Percentiles rank a stretch among this genome's conserved stretches.
These are phyloP conservation scores for Rhodotorula kratochvilovae DNA, from an alignment of 768 basidiomycete species.

Conservation along the genomic window DNA sequence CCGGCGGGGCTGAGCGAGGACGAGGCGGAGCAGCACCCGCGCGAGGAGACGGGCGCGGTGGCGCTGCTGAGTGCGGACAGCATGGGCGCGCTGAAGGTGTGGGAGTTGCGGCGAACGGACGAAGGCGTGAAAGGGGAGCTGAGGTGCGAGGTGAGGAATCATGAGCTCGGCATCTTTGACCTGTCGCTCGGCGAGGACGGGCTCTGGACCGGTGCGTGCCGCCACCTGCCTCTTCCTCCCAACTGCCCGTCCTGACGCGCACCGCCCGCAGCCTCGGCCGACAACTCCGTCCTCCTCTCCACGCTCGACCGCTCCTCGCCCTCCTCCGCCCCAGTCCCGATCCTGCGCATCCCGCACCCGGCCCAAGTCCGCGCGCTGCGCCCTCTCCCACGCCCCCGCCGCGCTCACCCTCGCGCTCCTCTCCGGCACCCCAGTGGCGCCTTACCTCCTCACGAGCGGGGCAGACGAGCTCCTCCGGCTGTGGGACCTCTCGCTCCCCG, in stretches of 20 bases:
- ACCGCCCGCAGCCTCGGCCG: slow-evolving; percentile 66
- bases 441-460: slow-evolving; percentile 73
- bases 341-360: slow-evolving; percentile 53
- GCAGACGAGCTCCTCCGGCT: slow-evolving; percentile 72
- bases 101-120: slow-evolving; percentile 60
- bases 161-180: slow-evolving; percentile 79
- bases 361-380: slow-evolving; percentile 72
- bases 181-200: slow-evolving; percentile 48
- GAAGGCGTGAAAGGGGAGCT: slow-evolving; percentile 53
- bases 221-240: not conserved
- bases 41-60: slow-evolving; percentile 18
- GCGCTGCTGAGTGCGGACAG: slow-evolving; percentile 81
- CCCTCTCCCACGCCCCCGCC: slow-evolving; percentile 19
- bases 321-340: slow-evolving; percentile 29
- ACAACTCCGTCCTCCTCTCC: slow-evolving; percentile 69
- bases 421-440: slow-evolving; percentile 56
- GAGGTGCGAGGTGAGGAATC: slow-evolving; percentile 58
- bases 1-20: slow-evolving; percentile 44
- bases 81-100: slow-evolving; percentile 80
- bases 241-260: too few relatives aligned
- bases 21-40: slow-evolving; percentile 1
- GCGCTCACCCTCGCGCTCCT: slow-evolving; percentile 48
- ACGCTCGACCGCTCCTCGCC: slow-evolving; percentile 51
- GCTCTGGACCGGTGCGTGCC: slow-evolving; percentile 75
- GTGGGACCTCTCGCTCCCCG: slow-evolving; percentile 64